Evolutionary conservation across 1,139 yeast species (phyloP), one percentile per base, ranked within the genome.

Genomic region (Pneumocystis oryctolagi): DNA sequence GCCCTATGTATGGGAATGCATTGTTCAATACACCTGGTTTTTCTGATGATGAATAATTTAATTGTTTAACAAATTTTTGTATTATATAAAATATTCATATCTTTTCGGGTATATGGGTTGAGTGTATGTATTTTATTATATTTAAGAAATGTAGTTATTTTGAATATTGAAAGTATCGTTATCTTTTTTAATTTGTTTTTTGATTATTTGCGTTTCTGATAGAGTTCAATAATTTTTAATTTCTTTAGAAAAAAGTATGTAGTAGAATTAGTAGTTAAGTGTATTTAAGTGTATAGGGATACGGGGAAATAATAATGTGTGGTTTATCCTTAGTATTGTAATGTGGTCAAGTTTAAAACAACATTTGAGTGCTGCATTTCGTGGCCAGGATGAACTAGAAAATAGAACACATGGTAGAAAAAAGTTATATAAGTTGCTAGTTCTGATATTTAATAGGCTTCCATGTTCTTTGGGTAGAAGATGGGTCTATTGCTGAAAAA

Each of bases 391-490:
- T 9, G 55, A 47, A 9, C 28, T 18, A 28, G 30, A 28, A 25
- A 47, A 28, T 2, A 47, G 31, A 47, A 47, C 55, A 25, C 31
- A 47, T 47, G 55, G 55, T 47, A 47, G 16, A 47, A 25, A 20
- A 47, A 25, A 20, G 25, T 25, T 25, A 9, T 25, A 12, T 47
- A 47, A 1, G 6, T 14, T 14, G 3, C 28, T 35, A 35, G 9
- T 14, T 4, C 9, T 35, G 9, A 37, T 35, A 20, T 28, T n/a
- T 3, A 28, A 9, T 35, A 59, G 89, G 88, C 0, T 76, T 84
- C 63, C 76, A 89, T 55, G 80, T 84, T 2, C 70, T 84, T 1
- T 74, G 77, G 37, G 83, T 82, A 5, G 79, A 75, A 59, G 72
- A 74, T 53, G 74, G 71, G 62, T 78, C 83, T 1, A 67, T 73